phyloP scores from a whole-genome alignment of 352 stramenopile species.

The Peronospora tabacina region DNA sequence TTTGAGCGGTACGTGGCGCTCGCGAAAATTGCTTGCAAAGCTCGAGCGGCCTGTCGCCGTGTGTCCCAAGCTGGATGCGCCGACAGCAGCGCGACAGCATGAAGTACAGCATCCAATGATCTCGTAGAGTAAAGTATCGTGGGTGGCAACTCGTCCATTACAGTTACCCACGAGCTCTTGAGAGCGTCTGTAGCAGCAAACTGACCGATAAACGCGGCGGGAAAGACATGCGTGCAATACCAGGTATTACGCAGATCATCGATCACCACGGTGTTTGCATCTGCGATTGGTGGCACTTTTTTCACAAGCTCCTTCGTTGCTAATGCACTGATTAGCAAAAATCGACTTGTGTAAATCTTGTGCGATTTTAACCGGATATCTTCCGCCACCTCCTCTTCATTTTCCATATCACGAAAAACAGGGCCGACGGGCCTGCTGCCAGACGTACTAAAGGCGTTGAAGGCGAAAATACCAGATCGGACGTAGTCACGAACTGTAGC shows the following conservation, averaged over 20 bases:
- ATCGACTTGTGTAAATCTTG: constrained; percentile 46
- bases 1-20: constrained; percentile 38
- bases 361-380: constrained; percentile 1
- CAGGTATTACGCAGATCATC: constrained; percentile 44
- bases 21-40: constrained; percentile 51
- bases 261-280: constrained; percentile 27
- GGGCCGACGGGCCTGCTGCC: constrained; percentile 2
- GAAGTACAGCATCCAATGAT: constrained; percentile 41
- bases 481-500: constrained; percentile 47
- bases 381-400: constrained; percentile 1
- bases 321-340: constrained; percentile 60
- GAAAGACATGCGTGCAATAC: constrained; percentile 64
- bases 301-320: constrained; percentile 60
- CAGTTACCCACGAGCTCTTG: constrained; percentile 40
- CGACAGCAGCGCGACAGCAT: constrained; percentile 39
- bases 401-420: constrained; percentile 14
- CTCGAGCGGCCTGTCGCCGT: constrained; percentile 53
- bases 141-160: constrained; percentile 63
- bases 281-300: constrained; percentile 46
- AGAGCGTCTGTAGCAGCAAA: constrained; percentile 46
- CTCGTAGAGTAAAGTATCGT: constrained; percentile 42
- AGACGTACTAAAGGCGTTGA: constrained; percentile 16
- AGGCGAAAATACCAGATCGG: constrained; percentile 61
- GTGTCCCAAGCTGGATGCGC: constrained; percentile 72
- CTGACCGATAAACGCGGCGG: constrained; percentile 66